These are phyloP conservation scores for Tephrocybe sp. DNA, from an alignment of 768 basidiomycete genomes.

Conservation along the genomic window DNA sequence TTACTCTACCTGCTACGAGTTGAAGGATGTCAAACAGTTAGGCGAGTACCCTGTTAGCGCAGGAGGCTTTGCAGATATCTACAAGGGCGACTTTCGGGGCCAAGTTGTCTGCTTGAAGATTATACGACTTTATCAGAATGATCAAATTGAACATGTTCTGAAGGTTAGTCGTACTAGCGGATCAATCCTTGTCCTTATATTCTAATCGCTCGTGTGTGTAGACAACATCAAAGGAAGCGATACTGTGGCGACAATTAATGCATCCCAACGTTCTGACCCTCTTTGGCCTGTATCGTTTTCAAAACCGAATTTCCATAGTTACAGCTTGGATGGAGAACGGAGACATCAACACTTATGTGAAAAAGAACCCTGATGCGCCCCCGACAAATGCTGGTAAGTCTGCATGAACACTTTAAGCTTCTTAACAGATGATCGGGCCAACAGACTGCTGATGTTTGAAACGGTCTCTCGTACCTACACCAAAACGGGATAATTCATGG, in stretches of 20 bases:
- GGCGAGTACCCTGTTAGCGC: background rate
- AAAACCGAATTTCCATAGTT: background rate
- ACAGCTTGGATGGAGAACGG: conserved; percentile 5
- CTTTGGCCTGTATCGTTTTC: background rate
- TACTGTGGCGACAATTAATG: conserved; percentile 2
- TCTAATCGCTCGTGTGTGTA: background rate
- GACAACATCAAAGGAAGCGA: conserved; percentile 1
- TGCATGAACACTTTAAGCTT: background rate
- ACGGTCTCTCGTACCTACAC: background rate
- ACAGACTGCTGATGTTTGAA: background rate
- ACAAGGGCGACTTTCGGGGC: too few species aligned
- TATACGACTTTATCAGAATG: background rate
- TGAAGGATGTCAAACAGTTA: background rate
- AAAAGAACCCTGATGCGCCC: background rate
- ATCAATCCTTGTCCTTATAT: background rate
- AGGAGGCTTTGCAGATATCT: too few species aligned
- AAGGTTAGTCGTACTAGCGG: background rate
- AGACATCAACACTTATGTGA: background rate
- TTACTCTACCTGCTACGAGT: background rate
- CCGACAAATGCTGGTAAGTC: background rate
- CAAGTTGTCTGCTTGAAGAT: background rate
- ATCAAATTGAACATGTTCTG: background rate
- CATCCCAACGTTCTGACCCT: background rate
- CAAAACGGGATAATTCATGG: background rate
- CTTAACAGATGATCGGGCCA: too few species aligned